A percentile compares a stretch with the other conserved stretches of the same genome.
phyloP scores from a whole-genome alignment of 331 rosid genomes.

The Phaseolus coccineus region DNA sequence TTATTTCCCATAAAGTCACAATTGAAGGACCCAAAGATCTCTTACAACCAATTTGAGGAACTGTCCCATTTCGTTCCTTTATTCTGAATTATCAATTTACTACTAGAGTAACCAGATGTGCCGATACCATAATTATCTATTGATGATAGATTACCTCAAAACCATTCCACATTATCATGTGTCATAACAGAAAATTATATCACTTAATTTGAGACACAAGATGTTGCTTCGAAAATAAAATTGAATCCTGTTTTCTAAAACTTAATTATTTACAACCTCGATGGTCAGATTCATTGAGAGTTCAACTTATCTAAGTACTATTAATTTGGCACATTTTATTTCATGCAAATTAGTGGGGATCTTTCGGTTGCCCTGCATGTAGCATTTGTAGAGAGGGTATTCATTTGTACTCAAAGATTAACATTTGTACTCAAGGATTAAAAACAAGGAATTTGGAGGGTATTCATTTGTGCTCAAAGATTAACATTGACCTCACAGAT shows the following conservation, averaged over 20 bases:
- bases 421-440: too few relatives aligned
- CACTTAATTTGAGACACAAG: background rate
- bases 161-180: background rate
- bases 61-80: background rate
- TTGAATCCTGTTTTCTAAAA: background rate
- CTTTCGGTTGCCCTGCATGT: constrained; percentile 80
- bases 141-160: constrained; percentile 11
- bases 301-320: constrained; percentile 23
- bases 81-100: background rate
- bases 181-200: constrained; percentile 17
- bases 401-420: too few relatives aligned
- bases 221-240: constrained; percentile 21
- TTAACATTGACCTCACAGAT: constrained; percentile 76
- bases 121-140: background rate
- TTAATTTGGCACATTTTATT: constrained; percentile 35
- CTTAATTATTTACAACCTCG: constrained; percentile 25
- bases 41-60: constrained; percentile 16
- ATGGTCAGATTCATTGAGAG: constrained; percentile 19
- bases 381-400: constrained; percentile 78
- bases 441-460: too few relatives aligned
- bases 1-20: background rate
- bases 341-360: constrained; percentile 78
- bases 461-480: constrained; percentile 75
- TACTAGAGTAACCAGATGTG: constrained; percentile 11
- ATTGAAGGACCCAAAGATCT: constrained; percentile 1